Evolutionary conservation across 768 basidiomycete species (phyloP).

Genomic region (Leccinum longicurvipes): DNA sequence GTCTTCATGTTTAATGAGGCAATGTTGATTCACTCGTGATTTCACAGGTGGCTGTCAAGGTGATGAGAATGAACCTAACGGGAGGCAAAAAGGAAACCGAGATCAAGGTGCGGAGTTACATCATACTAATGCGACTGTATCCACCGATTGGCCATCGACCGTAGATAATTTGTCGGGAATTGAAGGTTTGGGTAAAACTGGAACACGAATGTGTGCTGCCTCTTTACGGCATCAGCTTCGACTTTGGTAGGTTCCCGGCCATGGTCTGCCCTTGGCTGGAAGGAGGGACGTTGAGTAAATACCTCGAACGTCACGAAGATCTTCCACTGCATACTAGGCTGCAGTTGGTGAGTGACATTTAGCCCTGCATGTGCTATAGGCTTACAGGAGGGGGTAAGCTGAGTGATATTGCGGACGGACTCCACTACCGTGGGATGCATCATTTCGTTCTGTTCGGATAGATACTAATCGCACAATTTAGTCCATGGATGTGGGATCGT

Average conservation of each 20-base stretch:
- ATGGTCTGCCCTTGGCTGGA: constrained; percentile 36
- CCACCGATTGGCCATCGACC: neutral
- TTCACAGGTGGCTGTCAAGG: constrained; percentile 26
- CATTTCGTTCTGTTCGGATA: neutral
- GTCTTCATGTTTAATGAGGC: neutral
- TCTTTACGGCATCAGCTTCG: constrained; percentile 26
- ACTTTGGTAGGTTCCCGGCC: constrained; percentile 30
- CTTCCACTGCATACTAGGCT: constrained; percentile 5
- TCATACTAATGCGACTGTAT: neutral
- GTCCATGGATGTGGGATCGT: constrained; percentile 31
- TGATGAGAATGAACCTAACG: constrained; percentile 20
- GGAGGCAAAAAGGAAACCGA: constrained; percentile 3
- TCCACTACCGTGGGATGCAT: constrained; percentile 18
- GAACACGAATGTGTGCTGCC: constrained; percentile 28
- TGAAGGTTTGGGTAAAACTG: constrained; percentile 26
- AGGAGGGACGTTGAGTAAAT: constrained; percentile 25
- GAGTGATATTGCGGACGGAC: constrained; percentile 19
- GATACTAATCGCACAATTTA: constrained; percentile 1
- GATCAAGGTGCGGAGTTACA: constrained; percentile 10
- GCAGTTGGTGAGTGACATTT: constrained; percentile 14
- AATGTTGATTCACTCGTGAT: neutral
- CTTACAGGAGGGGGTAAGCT: constrained; percentile 3
- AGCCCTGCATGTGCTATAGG: neutral
- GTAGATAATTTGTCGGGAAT: constrained; percentile 15
- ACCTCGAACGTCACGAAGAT: constrained; percentile 17